Base-by-base conservation (phyloP, 2,329 filamentous ascomycete species). In the Didymella glomerata region DNA sequence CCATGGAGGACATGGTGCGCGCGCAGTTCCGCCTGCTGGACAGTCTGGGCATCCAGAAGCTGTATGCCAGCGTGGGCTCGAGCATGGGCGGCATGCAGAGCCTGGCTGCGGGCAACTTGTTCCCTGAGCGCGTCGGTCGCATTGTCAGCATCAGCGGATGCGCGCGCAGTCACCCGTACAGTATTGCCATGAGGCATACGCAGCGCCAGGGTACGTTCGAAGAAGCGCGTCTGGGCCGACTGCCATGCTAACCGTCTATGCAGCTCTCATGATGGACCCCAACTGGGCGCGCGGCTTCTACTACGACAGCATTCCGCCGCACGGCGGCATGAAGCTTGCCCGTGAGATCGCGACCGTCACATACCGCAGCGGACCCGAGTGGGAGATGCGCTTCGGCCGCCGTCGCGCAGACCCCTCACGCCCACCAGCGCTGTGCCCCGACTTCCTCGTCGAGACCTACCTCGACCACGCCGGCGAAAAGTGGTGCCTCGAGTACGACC, bases 51-150 rank as follows among this genome's bases (percentile, higher is more conserved):
- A 89, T 99, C 45, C 74, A 86, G 24, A 91, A 87, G 71, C 84
- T 99, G 10, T 92, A 96, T 76, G 95, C 95, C 18, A 96, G 92
- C 59, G 94, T 99, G 20, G 95, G 95, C 14, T 92, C 92, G 6
- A 97, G 92, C 77, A 99, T 99, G 95, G 95, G 95, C 52, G 95
- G 95, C 54, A 99, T 99, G 95, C 94, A 97, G 76, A 95, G 91
- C 67, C 84, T 99, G 5, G 93, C 93, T 8, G 91, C 92, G 0
- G 95, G 92, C 3, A 87, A 91, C 1, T 80, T 97, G 28, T 96
- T 94, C 75, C 91, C 93, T 0, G 86, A 91, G 38, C 86, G 94
- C 32, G 90, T 99, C 2, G 88, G 88, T 38, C 88, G 90, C 65
- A 86, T 99, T 63, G 91, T 93, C 36, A 94, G 89, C 70, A 95